A percentile compares a stretch with the other conserved stretches of the same genome.
These are phyloP conservation scores for Ogataea paraovalis DNA, from an alignment of 805 yeast species.

Conservation along the genomic window DNA sequence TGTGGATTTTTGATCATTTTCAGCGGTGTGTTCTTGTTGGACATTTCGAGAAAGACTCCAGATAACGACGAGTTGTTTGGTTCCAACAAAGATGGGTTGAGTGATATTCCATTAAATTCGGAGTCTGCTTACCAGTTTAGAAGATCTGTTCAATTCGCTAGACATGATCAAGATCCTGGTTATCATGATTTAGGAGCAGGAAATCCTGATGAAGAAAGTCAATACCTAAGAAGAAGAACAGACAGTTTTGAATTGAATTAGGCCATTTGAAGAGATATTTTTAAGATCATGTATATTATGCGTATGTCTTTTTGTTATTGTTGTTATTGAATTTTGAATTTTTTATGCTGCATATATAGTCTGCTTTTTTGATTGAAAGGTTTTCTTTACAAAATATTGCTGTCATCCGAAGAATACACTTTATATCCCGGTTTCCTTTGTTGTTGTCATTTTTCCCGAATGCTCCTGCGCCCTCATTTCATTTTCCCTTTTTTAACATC, in stretches of 20 bases:
- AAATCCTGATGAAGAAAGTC: conserved; percentile 39
- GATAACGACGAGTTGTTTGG: conserved; percentile 42
- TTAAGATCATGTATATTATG: not conserved
- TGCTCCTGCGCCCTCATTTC: not conserved
- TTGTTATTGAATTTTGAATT: not conserved
- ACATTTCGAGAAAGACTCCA: conserved; percentile 66
- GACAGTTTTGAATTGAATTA: conserved; percentile 56
- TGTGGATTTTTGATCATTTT: conserved; percentile 86
- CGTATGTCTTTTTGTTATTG: too few species aligned
- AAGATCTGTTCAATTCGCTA: conserved; percentile 65
- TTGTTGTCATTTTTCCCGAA: too few species aligned
- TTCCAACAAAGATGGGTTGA: conserved; percentile 43
- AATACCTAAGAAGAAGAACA: conserved; percentile 54
- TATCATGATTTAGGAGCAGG: conserved; percentile 21
- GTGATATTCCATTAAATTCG: conserved; percentile 75
- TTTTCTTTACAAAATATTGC: not conserved
- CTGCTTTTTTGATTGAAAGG: too few species aligned
- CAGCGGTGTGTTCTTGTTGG: conserved; percentile 79
- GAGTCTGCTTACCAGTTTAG: conserved; percentile 74
- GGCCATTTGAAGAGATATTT: conserved; percentile 4
- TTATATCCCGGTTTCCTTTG: not conserved
- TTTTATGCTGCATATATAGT: too few species aligned
- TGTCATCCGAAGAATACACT: not conserved
- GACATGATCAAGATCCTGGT: conserved; percentile 29
- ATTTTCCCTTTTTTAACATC: not conserved